Conservation (phyloP, 1,139 yeast species). For the Pichia sp. region DNA sequence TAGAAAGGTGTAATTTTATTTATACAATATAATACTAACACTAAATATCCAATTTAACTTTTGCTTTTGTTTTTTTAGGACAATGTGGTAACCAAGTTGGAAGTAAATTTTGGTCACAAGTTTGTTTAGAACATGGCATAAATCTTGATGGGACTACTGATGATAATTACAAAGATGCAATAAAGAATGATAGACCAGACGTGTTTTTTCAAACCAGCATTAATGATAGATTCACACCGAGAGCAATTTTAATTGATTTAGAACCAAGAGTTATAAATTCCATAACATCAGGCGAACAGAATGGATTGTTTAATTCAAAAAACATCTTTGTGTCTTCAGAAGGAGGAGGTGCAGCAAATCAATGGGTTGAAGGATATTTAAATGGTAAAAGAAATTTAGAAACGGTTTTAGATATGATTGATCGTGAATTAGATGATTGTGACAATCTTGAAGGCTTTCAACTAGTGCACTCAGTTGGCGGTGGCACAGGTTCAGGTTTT, state of each 20-base stretch:
- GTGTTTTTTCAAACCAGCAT: slow-evolving; percentile 78
- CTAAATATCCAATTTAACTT: neutral
- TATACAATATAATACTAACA: slow-evolving; percentile 29
- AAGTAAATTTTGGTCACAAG: slow-evolving; percentile 85
- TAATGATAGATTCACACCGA: slow-evolving; percentile 74
- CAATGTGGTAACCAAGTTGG: slow-evolving; percentile 98
- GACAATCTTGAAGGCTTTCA: slow-evolving; percentile 89
- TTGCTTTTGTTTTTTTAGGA: slow-evolving; percentile 35
- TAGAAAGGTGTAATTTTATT: neutral
- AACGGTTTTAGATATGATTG: slow-evolving; percentile 71
- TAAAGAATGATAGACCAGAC: slow-evolving; percentile 69
- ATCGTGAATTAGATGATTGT: slow-evolving; percentile 85
- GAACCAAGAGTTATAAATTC: slow-evolving; percentile 86
- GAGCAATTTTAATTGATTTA: slow-evolving; percentile 76
- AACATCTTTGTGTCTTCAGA: slow-evolving; percentile 71
- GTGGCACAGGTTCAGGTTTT: slow-evolving; percentile 96
- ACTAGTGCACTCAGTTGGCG: slow-evolving; percentile 92
- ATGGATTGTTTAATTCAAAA: slow-evolving; percentile 72
- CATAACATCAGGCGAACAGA: slow-evolving; percentile 32
- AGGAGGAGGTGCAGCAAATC: slow-evolving; percentile 92
- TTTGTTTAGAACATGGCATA: slow-evolving; percentile 85
- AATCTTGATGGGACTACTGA: slow-evolving; percentile 57
- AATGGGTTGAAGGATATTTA: slow-evolving; percentile 88
- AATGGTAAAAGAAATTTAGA: slow-evolving; percentile 69
- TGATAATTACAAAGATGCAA: slow-evolving; percentile 27